Conservation (phyloP, 202 grass and related monocot species). For the Schoenoplectus tabernaemontani region DNA sequence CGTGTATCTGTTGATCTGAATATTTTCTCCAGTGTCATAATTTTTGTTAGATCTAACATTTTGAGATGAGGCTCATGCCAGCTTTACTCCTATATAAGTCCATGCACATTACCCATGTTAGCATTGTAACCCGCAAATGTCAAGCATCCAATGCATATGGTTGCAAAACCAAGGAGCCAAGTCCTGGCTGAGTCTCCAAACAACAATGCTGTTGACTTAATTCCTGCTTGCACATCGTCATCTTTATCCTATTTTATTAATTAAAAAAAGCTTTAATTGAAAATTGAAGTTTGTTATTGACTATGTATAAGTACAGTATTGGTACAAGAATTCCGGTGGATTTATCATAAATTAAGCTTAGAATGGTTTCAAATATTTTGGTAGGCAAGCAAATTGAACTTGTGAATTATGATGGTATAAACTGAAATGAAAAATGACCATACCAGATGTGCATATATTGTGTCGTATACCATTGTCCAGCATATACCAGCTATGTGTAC, state of each 20-base stretch:
- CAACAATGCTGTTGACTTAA: constrained; percentile 41
- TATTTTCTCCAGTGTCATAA: no score
- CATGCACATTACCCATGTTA: constrained; percentile 21
- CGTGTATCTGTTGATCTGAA: no score
- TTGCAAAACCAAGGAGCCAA: constrained; percentile 37
- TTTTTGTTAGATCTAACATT: no score
- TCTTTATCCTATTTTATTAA: constrained; percentile 27
- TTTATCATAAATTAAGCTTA: not conserved
- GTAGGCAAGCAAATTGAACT: not conserved
- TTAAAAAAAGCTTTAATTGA: not conserved
- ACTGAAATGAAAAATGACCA: not conserved
- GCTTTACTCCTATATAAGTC: not conserved
- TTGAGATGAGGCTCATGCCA: not conserved
- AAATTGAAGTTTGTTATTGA: not conserved
- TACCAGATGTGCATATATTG: constrained; percentile 50
- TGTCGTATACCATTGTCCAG: constrained; percentile 54
- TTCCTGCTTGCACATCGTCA: constrained; percentile 31
- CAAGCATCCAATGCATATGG: constrained; percentile 25
- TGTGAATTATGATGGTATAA: not conserved
- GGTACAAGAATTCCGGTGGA: not conserved
- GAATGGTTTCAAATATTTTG: not conserved
- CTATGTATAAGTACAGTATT: not conserved
- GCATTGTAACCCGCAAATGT: constrained; percentile 33
- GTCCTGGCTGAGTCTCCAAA: constrained; percentile 26
- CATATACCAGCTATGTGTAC: constrained; percentile 31